Conservation (phyloP, 148 eudicot genomes). For the Vaccinium macrocarpon region DNA sequence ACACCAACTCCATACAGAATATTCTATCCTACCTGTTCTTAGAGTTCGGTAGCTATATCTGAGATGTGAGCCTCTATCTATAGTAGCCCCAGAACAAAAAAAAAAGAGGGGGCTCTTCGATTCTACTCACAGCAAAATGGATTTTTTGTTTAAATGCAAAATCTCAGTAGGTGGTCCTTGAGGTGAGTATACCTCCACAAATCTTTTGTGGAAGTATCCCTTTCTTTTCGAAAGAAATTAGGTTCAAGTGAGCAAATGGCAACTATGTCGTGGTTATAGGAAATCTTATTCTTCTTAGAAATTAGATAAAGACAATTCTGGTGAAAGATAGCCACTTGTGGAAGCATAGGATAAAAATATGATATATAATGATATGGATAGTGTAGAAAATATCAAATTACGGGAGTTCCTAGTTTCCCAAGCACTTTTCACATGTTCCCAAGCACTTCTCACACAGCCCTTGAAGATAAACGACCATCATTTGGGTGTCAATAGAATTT, state of each 20-base stretch:
- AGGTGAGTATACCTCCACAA: not conserved
- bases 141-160: not conserved
- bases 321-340: too few relatives aligned
- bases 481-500: not conserved
- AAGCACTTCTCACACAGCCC: not conserved
- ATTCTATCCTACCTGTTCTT: not conserved
- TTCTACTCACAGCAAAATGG: not conserved
- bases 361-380: too few relatives aligned
- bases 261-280: too few relatives aligned
- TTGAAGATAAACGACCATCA: not conserved
- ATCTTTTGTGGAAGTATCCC: too few relatives aligned
- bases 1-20: not conserved
- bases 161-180: not conserved
- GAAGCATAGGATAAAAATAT: too few relatives aligned
- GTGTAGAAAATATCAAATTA: not conserved
- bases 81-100: not conserved
- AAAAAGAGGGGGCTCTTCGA: not conserved
- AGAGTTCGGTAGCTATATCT: too few relatives aligned
- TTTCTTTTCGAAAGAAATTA: too few relatives aligned
- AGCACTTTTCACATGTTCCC: not conserved
- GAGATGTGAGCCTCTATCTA: not conserved
- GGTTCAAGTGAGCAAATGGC: too few relatives aligned
- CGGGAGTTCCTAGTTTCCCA: not conserved
- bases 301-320: too few relatives aligned
- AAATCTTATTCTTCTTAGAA: too few relatives aligned